Evolutionary conservation across 257 asterid species (phyloP), one percentile per base, ranked within the genome.

Genomic region (Jasminum sambac): DNA sequence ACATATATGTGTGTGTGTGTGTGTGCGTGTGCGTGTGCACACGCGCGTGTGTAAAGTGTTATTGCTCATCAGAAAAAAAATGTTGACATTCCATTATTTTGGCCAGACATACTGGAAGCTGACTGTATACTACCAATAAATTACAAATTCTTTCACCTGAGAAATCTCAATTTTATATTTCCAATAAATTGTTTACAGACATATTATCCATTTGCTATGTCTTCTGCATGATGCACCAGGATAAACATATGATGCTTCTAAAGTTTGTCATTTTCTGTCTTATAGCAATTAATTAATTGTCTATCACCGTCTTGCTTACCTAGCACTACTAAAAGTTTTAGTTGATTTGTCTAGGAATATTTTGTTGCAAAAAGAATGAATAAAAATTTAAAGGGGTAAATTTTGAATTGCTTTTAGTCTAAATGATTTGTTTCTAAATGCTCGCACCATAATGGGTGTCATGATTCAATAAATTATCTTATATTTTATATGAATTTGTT

Each of bases 401-500:
- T 48, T 21, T 4, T 2, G 59, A 48, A 48, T 48, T 48, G 8
- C 5, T 48, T 6, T 17, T 48, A 48, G 59, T 8, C 1, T 48
- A 48, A 48, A n/a, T 48, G 59, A 48, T 48, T 48, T 16, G 59
- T 16, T 48, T 48, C 59, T 48, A 48, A 16, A 48, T 48, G 59
- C 59, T 48, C n/a, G 59, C 10, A 17, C 17, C 24, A 48, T n/a
- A 14, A 12, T 10, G 57, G 24, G 58, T 16, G 58, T 4, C 58
- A 1, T 21, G 26, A 74, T 43, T 34, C 37, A n/a, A 77, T 39
- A 16, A 10, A 7, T 17, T 30, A 11, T 19, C 37, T 41, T 81
- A 8, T 44, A 61, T 17, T 64, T 2, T 48, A 37, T 55, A 65
- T 73, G 67, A 69, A 61, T 69, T 40, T n/a, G 52, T 48, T 64